Conservation (phyloP, 805 yeast genomes). For the Sugiyamaella mastotermitis region DNA sequence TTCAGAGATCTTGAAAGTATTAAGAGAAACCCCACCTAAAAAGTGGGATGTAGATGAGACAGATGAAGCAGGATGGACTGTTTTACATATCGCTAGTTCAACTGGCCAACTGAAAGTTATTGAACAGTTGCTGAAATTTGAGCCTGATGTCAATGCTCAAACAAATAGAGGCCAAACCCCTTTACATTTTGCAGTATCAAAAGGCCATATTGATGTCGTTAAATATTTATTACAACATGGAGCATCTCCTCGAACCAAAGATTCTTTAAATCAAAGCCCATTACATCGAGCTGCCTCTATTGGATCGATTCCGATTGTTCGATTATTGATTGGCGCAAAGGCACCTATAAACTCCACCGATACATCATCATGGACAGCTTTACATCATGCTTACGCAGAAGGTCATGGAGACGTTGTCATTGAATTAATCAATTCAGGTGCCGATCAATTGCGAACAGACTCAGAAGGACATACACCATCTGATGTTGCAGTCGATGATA, state of each 20-base stretch:
- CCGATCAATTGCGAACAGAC: slow-evolving; percentile 46
- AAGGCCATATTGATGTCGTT: slow-evolving; percentile 52
- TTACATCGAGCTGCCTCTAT: slow-evolving; percentile 78
- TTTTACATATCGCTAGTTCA: slow-evolving; percentile 76
- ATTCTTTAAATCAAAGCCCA: slow-evolving; percentile 58
- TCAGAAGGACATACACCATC: slow-evolving; percentile 49
- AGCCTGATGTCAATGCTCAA: slow-evolving; percentile 54
- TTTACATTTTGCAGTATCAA: slow-evolving; percentile 71
- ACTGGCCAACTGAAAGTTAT: slow-evolving; percentile 57
- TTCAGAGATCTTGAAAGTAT: slow-evolving; percentile 38
- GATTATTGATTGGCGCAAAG: slow-evolving; percentile 46
- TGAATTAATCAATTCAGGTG: slow-evolving; percentile 55
- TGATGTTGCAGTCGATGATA: slow-evolving; percentile 51
- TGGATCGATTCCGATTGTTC: slow-evolving; percentile 57
- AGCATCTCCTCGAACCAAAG: slow-evolving; percentile 62
- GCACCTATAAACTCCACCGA: slow-evolving; percentile 69
- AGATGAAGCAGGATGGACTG: slow-evolving; percentile 86
- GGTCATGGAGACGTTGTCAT: slow-evolving; percentile 78
- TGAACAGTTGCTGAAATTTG: slow-evolving; percentile 38
- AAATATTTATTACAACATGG: slow-evolving; percentile 48
- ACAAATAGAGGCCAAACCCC: slow-evolving; percentile 70
- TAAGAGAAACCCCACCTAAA: slow-evolving; percentile 20
- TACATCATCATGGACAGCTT: slow-evolving; percentile 70
- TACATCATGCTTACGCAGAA: slow-evolving; percentile 88
- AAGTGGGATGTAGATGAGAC: slow-evolving; percentile 57